Percentiles rank a stretch among this genome's conserved stretches.
Conservation (phyloP, 345 rosid species). For the Eucalyptus erythrocorys region DNA sequence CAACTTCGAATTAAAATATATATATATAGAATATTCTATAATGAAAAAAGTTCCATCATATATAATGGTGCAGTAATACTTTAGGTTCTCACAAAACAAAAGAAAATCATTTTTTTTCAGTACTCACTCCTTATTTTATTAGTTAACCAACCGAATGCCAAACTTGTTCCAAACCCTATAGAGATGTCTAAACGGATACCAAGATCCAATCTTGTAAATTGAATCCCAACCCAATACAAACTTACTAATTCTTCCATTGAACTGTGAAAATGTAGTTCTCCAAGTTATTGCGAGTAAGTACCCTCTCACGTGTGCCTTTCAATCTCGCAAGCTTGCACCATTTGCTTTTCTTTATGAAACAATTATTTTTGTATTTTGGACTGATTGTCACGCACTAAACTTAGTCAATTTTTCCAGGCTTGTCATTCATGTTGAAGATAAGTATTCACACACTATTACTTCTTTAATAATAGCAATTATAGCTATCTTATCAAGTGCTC, state of each 20-base stretch:
- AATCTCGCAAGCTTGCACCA: background rate
- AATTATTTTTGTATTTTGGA: background rate
- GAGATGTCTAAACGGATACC: background rate
- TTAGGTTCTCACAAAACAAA: background rate
- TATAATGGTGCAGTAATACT: too few species aligned
- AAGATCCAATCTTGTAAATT: background rate
- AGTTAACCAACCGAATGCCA: background rate
- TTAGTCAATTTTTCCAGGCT: background rate
- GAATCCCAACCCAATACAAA: background rate
- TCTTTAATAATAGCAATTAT: background rate
- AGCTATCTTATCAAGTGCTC: background rate
- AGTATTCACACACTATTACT: background rate
- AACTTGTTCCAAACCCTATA: background rate
- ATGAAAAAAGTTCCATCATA: background rate
- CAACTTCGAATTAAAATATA: background rate
- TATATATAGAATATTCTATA: too few species aligned
- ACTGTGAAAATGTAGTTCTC: background rate
- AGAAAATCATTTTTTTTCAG: fast-evolving
- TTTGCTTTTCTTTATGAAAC: background rate
- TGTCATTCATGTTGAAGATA: background rate
- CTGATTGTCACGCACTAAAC: background rate
- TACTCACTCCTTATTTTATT: background rate
- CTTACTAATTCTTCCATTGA: background rate
- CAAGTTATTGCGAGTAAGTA: background rate
- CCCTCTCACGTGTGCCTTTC: background rate